These are phyloP conservation scores for Neofusicoccum kwambonambiense DNA, from an alignment of 2,329 filamentous ascomycete genomes.

Conservation along the genomic window DNA sequence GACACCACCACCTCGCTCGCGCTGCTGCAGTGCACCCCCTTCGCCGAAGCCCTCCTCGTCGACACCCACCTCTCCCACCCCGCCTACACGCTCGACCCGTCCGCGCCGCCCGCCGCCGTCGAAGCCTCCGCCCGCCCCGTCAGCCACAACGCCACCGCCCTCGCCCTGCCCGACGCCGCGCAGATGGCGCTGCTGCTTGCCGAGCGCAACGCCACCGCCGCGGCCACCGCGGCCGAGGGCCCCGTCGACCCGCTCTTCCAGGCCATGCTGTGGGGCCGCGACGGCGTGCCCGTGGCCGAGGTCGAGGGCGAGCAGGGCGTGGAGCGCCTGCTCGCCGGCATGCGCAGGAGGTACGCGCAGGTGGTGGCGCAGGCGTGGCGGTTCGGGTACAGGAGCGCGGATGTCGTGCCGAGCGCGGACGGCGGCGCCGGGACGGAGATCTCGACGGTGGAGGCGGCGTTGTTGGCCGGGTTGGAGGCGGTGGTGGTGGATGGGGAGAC, in stretches of 20 bases:
- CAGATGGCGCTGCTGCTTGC: background rate
- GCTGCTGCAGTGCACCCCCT: background rate
- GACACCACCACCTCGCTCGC: background rate
- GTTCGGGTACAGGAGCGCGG: background rate
- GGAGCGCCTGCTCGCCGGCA: background rate
- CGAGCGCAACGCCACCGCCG: background rate
- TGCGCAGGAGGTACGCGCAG: background rate
- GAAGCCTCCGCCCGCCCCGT: background rate
- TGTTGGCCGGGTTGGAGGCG: background rate
- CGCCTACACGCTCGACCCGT: background rate
- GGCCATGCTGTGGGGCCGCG: background rate
- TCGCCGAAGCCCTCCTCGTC: background rate
- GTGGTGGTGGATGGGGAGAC: background rate
- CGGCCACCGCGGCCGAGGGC: background rate
- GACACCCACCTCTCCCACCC: background rate
- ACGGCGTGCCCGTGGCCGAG: background rate
- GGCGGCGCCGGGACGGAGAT: background rate
- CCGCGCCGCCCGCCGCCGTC: background rate
- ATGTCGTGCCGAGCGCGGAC: background rate
- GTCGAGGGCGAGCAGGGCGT: background rate
- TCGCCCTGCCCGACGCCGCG: background rate
- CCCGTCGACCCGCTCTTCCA: background rate
- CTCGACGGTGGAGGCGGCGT: background rate
- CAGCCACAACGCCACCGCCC: background rate
- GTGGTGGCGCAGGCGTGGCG: background rate